phyloP scores from a whole-genome alignment of 2,329 filamentous ascomycete species.

The Pseudogymnoascus sp. region DNA sequence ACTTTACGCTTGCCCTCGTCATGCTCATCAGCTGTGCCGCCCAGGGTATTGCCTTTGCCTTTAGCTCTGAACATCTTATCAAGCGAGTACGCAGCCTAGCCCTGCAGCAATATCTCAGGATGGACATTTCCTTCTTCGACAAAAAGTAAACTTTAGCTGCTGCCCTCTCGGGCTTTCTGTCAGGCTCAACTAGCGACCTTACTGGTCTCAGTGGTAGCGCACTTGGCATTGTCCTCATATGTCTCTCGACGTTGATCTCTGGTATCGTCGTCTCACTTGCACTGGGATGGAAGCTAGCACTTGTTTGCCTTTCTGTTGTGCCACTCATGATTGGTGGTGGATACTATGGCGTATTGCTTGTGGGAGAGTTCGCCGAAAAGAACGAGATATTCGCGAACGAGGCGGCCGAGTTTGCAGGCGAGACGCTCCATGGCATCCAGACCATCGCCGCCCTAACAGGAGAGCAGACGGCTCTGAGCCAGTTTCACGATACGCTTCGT shows the following conservation, averaged over 20 bases:
- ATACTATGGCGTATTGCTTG: constrained; percentile 33
- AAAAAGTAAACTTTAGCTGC: constrained; percentile 27
- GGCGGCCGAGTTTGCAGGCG: constrained; percentile 36
- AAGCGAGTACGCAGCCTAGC: constrained; percentile 26
- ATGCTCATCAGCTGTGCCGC: constrained; percentile 28
- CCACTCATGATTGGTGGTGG: constrained; percentile 30
- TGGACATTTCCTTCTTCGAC: constrained; percentile 38
- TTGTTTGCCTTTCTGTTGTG: constrained; percentile 25
- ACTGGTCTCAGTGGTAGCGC: constrained; percentile 39
- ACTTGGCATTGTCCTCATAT: constrained; percentile 34
- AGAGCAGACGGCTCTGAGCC: constrained; percentile 28
- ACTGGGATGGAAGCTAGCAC: constrained; percentile 37
- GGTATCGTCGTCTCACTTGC: constrained; percentile 25
- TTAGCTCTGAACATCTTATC: constrained; percentile 29
- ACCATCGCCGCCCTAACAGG: constrained; percentile 38
- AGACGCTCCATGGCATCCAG: constrained; percentile 37
- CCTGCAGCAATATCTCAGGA: constrained; percentile 27
- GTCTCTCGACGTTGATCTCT: constrained; percentile 28
- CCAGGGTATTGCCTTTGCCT: constrained; percentile 25
- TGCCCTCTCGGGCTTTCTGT: constrained; percentile 27
- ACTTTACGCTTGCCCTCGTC: constrained; percentile 36
- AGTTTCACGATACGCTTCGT: constrained; percentile 25
- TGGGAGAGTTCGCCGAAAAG: constrained; percentile 25
- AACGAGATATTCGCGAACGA: constrained; percentile 28
- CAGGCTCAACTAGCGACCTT: constrained; percentile 32